Base-by-base conservation (phyloP, 2,329 filamentous ascomycete species). In the Ascosphaera aggregata region DNA sequence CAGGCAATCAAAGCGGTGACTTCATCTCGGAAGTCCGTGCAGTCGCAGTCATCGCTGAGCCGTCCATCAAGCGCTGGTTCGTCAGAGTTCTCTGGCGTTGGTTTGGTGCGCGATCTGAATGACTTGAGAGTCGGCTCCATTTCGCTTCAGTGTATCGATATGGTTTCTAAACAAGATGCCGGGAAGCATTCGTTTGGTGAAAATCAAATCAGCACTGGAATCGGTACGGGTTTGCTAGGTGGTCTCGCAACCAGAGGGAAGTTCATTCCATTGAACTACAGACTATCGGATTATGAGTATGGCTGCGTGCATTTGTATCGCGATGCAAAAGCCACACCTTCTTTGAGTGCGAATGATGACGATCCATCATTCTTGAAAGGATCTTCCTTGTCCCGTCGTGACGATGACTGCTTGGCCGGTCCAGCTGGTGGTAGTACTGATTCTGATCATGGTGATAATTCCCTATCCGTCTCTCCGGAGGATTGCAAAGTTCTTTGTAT, bases 221-320 rank as follows among this genome's bases (percentile, higher is more conserved):
- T 69, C 56, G 52, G 69, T 56, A 54, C 67, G 53, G 46, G 65
- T 54, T 48, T 65, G 18, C 48, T 59, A 8, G 66, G 71, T 4
- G 80, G 79, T 4, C 71, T 77, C 38, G 76, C 80, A 42, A 92
- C 85, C 1, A 93, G 85, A 54, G 89, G 81, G 3, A 67, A 71
- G 44, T 92, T 77, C 51, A 61, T 80, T 16, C 74, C 79, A 1
- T 64, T 86, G 1, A 69, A 76, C 41, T 69, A 73, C 13, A 65
- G 67, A 43, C 72, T 77, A 40, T 82, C 81, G 1, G 78, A 92
- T 43, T 66, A 84, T 1, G 80, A 82, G 34, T 94, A 82, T 77
- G 89, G 89, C 1, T 73, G 95, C 11, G 84, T 98, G 2, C 89
- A 94, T 54, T 68, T 98, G 19, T 98, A 94, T 54, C 72, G 85